Evolutionary conservation across 768 basidiomycete species (phyloP).

Genomic region (Suillus bovinus): DNA sequence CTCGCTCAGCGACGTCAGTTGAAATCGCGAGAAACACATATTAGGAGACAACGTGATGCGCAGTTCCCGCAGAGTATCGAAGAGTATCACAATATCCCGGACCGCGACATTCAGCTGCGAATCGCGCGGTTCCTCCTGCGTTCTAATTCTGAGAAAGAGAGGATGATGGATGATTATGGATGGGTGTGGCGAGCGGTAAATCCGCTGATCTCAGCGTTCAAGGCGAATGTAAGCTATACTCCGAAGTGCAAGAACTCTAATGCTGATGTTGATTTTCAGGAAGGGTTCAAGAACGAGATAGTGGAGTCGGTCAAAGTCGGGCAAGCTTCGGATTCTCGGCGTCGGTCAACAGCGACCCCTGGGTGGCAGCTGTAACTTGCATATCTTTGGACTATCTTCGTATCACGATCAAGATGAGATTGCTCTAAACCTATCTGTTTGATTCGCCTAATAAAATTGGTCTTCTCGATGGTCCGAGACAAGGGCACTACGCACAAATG

Average conservation of each 20-base stretch:
- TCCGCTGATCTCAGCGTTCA: constrained; percentile 42
- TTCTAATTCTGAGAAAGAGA: constrained; percentile 39
- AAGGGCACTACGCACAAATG: neutral
- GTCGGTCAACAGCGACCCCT: neutral
- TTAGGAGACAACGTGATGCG: constrained; percentile 30
- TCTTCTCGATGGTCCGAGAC: neutral
- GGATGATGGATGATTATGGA: constrained; percentile 45
- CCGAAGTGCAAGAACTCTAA: neutral
- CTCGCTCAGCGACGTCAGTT: constrained; percentile 13
- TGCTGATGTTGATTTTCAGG: constrained; percentile 13
- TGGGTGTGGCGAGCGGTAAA: constrained; percentile 54
- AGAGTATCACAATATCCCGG: constrained; percentile 32
- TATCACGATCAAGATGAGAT: neutral
- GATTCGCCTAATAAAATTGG: neutral
- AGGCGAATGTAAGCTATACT: constrained; percentile 39
- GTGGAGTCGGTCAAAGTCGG: constrained; percentile 17
- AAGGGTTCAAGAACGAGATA: constrained; percentile 25
- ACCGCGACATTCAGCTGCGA: constrained; percentile 48
- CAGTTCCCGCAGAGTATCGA: constrained; percentile 32
- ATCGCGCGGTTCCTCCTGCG: constrained; percentile 46
- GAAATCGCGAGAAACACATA: constrained; percentile 19
- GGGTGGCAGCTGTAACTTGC: neutral
- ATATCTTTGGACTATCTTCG: neutral
- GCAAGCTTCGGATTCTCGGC: constrained; percentile 24
- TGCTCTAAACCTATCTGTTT: neutral